Evolutionary conservation across 23 red algal genomes (phyloP), one percentile per base, ranked within the genome.

Genomic region (Agarophyton chilense): DNA sequence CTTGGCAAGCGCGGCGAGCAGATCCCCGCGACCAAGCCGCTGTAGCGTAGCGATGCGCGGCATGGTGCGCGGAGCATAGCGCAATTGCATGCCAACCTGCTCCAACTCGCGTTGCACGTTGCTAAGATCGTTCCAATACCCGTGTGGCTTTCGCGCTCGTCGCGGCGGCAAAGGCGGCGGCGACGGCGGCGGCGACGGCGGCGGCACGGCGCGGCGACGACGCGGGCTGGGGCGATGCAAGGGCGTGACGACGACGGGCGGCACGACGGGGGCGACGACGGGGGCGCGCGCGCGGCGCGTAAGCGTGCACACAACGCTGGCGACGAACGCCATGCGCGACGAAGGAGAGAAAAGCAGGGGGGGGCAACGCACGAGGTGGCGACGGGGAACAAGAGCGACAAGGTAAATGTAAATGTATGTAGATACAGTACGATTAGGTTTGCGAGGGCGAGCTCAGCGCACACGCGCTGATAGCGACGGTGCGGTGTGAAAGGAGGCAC

Each of bases 41-140:
- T 78, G 68, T 72, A 90, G 58, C 70, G n/a, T 22, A 16, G 38
- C 65, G 36, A 79, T 58, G 33, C 56, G 58, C 36, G 86, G 86
- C 36, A 90, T 90, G 49, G n/a, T 67, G 34, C 71, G 58, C 41
- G 63, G 29, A 1, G 72, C 22, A 10, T 50, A 46, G 18, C 68
- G 52, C 53, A 77, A 35, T n/a, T 77, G 72, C 41, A 26, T 13
- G 0, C 13, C 71, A 28, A 79, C 86, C 25, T 55, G 58, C 70
- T 46, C 25, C 70, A 90, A 49, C 45, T 90, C 86, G 41, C 52
- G 26, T 49, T 78, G 13, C 41, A 90, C 52, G 40, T 90, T 90
- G 19, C 4, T 24, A 12, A 90, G 55, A 36, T 90, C 72, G 52
- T 90, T 90, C 86, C 86, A 90, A n/a, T 78, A 90, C 39, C 86